Evolutionary conservation across 2,329 filamentous ascomycete species (phyloP), one percentile per base, ranked within the genome.

Genomic region (Apiospora kogelbergensis): DNA sequence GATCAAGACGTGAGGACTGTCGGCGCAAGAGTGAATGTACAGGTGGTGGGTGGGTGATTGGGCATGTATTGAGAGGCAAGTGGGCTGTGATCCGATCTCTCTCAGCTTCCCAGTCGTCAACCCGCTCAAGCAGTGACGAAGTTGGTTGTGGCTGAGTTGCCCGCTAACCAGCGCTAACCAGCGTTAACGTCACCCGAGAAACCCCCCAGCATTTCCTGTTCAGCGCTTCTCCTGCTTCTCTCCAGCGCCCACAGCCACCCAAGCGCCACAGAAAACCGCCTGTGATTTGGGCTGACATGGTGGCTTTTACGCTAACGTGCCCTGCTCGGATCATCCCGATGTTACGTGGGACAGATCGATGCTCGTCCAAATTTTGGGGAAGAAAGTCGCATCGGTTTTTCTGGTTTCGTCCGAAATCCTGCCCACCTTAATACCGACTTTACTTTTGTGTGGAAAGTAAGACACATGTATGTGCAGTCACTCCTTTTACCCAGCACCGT

Each of bases 71-170:
- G 30, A 57, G 15, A 57, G 48, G 24, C 26, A 40, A 24, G 64
- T 48, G 46, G 65, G 33, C 45, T 67, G 63, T 60, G 53, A 60
- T 37, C 53, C 53, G 20, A 57, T 57, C 48, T 57, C 48, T 57
- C 48, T 33, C 48, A 57, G 48, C 48, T 37, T 60, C 53, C 53
- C 53, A 60, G 53, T 37, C 26, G 53, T 37, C 26, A 60, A 60
- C 53, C 53, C 33, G 60, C 26, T 22, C 22, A 6, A 40, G 24
- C 17, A 66, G 44, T 66, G 63, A 68, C 64, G 67, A 66, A 66
- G 44, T 60, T 45, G 37, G 22, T 57, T 63, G 60, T 63, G 42
- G 63, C 65, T 15, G 7, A 42, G 41, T 22, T 41, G 3, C 17
- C 46, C 53, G 53, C 53, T 60, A 60, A 37, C 30, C 3, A n/a